These are phyloP conservation scores for Yamadazyma diddensiae DNA, from an alignment of 1,139 yeast species.

Conservation along the genomic window DNA sequence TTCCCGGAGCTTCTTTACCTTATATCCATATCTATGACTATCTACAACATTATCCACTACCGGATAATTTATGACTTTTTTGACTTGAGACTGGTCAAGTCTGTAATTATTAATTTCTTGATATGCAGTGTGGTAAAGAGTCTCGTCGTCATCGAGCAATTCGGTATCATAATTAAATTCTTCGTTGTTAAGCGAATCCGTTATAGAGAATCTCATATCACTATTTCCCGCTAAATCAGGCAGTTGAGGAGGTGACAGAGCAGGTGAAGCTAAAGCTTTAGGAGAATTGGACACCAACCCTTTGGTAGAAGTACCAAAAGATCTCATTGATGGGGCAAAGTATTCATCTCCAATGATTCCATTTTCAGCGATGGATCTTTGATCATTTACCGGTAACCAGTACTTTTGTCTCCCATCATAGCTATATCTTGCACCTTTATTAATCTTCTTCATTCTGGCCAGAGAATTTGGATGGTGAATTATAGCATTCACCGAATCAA, in stretches of 20 bases:
- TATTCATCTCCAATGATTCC: slow-evolving; percentile 15
- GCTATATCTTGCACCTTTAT: slow-evolving; percentile 80
- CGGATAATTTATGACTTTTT: slow-evolving; percentile 39
- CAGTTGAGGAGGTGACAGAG: slow-evolving; percentile 29
- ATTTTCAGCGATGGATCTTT: slow-evolving; percentile 16
- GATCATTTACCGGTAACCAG: slow-evolving; percentile 60
- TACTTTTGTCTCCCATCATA: slow-evolving; percentile 78
- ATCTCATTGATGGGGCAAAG: slow-evolving; percentile 32
- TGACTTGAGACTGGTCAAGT: slow-evolving; percentile 35
- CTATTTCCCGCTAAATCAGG: slow-evolving; percentile 18
- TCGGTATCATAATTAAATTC: slow-evolving; percentile 33
- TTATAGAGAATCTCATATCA: slow-evolving; percentile 18
- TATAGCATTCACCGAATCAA: slow-evolving; percentile 74
- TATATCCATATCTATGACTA: slow-evolving; percentile 44
- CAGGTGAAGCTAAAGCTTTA: slow-evolving; percentile 21
- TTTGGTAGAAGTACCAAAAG: slow-evolving; percentile 30
- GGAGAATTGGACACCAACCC: slow-evolving; percentile 33
- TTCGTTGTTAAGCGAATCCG: slow-evolving; percentile 28
- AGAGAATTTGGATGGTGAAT: slow-evolving; percentile 67
- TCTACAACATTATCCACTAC: slow-evolving; percentile 43
- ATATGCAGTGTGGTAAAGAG: slow-evolving; percentile 31
- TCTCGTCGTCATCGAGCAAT: slow-evolving; percentile 41
- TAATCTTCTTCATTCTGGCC: slow-evolving; percentile 68
- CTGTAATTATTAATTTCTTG: slow-evolving; percentile 39
- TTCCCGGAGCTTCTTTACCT: slow-evolving; percentile 37